phyloP scores from a whole-genome alignment of 2,329 filamentous ascomycete species.

The Chrysoporthe austroafricana region DNA sequence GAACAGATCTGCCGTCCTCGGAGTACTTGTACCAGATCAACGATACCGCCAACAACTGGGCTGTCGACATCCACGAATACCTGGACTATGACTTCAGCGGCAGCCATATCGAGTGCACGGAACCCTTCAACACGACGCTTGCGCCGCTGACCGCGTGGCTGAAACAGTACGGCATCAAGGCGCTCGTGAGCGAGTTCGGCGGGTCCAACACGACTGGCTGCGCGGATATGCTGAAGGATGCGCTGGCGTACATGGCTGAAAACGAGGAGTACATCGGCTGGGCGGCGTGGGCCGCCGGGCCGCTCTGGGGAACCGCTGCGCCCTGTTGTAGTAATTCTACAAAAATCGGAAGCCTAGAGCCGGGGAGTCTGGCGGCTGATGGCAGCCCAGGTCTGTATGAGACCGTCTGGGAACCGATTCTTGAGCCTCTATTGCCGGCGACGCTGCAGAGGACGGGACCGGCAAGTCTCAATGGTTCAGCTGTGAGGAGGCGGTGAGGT shows the following conservation, averaged over 20 bases:
- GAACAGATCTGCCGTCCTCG: constrained; percentile 43
- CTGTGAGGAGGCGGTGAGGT: constrained; percentile 4
- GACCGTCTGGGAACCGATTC: constrained; percentile 49
- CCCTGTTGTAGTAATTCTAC: constrained; percentile 44
- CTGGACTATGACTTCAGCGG: constrained; percentile 54
- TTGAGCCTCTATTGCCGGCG: constrained; percentile 48
- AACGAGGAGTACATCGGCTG: constrained; percentile 54
- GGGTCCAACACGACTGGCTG: constrained; percentile 49
- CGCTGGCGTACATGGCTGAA: constrained; percentile 50
- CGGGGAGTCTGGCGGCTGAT: constrained; percentile 47
- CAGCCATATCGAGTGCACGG: constrained; percentile 45
- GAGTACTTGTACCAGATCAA: constrained; percentile 45
- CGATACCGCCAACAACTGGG: constrained; percentile 53
- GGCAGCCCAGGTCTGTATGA: constrained; percentile 50
- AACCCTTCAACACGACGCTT: constrained; percentile 44
- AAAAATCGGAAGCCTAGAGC: constrained; percentile 50
- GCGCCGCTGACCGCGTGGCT: constrained; percentile 50
- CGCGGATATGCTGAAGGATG: constrained; percentile 44
- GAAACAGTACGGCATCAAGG: constrained; percentile 48
- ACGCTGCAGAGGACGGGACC: constrained; percentile 43
- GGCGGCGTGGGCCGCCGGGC: constrained; percentile 55
- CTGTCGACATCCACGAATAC: constrained; percentile 56
- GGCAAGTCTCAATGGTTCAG: constrained; percentile 36
- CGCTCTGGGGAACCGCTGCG: constrained; percentile 50
- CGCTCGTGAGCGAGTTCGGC: constrained; percentile 55